Evolutionary conservation across 2,329 filamentous ascomycete species (phyloP).

Genomic region (Cercospora brassicicola): DNA sequence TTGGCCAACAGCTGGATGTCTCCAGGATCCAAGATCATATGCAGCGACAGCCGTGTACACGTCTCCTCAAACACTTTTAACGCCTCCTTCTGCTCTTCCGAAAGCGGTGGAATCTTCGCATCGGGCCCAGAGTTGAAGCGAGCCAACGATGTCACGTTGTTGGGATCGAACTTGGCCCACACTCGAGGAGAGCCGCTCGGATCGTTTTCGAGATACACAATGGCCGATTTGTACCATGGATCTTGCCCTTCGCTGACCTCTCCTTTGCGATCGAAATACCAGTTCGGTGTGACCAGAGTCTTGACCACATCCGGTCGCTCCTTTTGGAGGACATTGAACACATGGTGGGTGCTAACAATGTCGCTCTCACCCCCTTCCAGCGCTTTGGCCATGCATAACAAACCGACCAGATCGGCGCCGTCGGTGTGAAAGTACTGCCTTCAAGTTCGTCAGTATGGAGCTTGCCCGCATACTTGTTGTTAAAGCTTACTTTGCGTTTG

Average conservation of each 20-base stretch:
- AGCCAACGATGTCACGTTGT: conserved; percentile 74
- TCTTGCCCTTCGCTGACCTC: conserved; percentile 76
- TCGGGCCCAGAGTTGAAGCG: conserved; percentile 64
- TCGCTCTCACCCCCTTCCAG: conserved; percentile 82
- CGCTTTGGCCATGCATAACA: conserved; percentile 77
- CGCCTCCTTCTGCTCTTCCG: conserved; percentile 67
- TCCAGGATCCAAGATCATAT: conserved; percentile 83
- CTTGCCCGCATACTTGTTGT: neutral
- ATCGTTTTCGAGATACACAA: conserved; percentile 75
- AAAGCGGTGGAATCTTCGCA: conserved; percentile 67
- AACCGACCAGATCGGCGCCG: conserved; percentile 76
- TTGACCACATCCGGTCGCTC: conserved; percentile 77
- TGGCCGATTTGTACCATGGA: conserved; percentile 37
- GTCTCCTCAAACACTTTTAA: conserved; percentile 71
- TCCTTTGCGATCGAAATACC: conserved; percentile 92
- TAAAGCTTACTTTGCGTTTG: conserved; percentile 40
- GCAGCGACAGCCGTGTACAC: conserved; percentile 69
- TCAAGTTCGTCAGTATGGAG: conserved; percentile 49
- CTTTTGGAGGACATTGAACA: conserved; percentile 75
- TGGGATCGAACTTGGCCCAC: conserved; percentile 87
- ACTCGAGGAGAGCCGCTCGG: conserved; percentile 59
- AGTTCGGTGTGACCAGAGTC: conserved; percentile 72
- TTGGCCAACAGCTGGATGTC: conserved; percentile 87
- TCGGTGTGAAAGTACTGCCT: conserved; percentile 85
- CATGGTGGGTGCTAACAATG: conserved; percentile 72